These are phyloP conservation scores for Hymenoscyphus scutula DNA, from an alignment of 2,329 filamentous ascomycete species.

Conservation along the genomic window DNA sequence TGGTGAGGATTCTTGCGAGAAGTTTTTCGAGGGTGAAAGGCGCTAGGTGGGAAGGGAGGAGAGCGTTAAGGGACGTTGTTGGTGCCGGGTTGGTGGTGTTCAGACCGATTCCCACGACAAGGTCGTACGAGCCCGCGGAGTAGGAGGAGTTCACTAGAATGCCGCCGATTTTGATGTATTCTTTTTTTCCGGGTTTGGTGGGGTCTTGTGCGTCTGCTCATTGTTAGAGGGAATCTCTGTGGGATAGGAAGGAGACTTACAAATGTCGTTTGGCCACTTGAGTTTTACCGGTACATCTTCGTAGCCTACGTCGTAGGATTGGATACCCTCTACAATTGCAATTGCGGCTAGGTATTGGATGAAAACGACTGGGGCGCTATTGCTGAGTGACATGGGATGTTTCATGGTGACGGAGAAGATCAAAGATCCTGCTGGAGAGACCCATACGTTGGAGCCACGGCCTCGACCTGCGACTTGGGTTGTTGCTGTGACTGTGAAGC, in stretches of 20 bases:
- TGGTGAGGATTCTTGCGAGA: slow-evolving; percentile 74
- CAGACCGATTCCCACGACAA: slow-evolving; percentile 82
- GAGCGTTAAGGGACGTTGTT: slow-evolving; percentile 79
- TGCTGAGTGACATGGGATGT: slow-evolving; percentile 71
- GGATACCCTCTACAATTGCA: slow-evolving; percentile 80
- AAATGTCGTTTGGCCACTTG: slow-evolving; percentile 98
- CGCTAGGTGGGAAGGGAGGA: slow-evolving; percentile 53
- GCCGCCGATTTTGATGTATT: slow-evolving; percentile 87
- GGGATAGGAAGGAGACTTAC: slow-evolving; percentile 44
- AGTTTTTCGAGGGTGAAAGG: slow-evolving; percentile 75
- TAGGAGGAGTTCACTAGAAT: slow-evolving; percentile 90
- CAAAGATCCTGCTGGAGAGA: slow-evolving; percentile 80
- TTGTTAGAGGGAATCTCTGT: background rate
- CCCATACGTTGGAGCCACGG: slow-evolving; percentile 90
- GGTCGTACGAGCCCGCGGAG: slow-evolving; percentile 71
- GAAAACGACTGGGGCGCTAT: slow-evolving; percentile 80
- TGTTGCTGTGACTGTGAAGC: slow-evolving; percentile 85
- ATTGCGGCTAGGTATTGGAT: slow-evolving; percentile 90
- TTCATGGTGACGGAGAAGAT: slow-evolving; percentile 88
- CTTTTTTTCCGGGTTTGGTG: slow-evolving; percentile 44
- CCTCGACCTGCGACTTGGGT: slow-evolving; percentile 86
- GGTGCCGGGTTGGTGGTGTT: slow-evolving; percentile 83
- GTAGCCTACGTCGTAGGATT: slow-evolving; percentile 75
- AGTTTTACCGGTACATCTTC: slow-evolving; percentile 74
- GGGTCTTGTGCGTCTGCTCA: slow-evolving; percentile 63